Evolutionary conservation across 2,329 filamentous ascomycete species (phyloP).

Genomic region (Penicillium janthinellum): DNA sequence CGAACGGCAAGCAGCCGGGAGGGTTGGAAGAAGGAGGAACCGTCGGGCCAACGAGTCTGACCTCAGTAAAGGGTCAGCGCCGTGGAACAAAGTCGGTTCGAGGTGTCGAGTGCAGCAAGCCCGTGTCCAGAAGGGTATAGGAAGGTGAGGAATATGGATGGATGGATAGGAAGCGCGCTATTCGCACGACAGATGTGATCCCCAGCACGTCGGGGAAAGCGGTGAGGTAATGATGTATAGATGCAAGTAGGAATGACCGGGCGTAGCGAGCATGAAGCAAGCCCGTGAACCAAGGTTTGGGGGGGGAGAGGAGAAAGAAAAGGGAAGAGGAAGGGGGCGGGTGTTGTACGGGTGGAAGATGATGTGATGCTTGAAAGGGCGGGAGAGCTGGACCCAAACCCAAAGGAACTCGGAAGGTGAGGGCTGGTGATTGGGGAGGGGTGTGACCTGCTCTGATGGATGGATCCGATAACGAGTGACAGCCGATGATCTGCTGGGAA

Average conservation of each 20-base stretch:
- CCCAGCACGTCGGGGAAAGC: constrained; percentile 4
- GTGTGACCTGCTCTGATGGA: constrained; percentile 27
- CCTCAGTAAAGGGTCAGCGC: constrained; percentile 12
- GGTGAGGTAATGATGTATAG: constrained; percentile 12
- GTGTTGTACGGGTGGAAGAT: constrained; percentile 24
- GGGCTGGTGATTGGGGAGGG: constrained; percentile 3
- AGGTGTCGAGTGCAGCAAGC: constrained; percentile 11
- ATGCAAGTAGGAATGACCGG: background rate
- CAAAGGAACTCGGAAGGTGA: constrained; percentile 7
- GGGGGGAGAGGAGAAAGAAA: constrained; percentile 1
- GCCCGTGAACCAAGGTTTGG: constrained; percentile 7
- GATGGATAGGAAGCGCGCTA: background rate
- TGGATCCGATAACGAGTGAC: constrained; percentile 36
- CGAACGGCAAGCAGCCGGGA: constrained; percentile 6
- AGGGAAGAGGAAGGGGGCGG: background rate
- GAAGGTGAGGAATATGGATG: background rate
- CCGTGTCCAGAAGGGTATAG: background rate
- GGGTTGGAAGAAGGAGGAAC: constrained; percentile 20
- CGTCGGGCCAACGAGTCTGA: constrained; percentile 16
- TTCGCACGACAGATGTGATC: background rate
- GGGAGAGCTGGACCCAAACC: constrained; percentile 31
- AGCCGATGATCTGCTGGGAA: constrained; percentile 26
- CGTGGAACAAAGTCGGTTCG: constrained; percentile 21
- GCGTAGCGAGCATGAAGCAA: constrained; percentile 9
- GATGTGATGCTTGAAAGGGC: constrained; percentile 33